phyloP scores from a whole-genome alignment of 371 early-diverging fungal genomes.

The Apophysomyces variabilis region DNA sequence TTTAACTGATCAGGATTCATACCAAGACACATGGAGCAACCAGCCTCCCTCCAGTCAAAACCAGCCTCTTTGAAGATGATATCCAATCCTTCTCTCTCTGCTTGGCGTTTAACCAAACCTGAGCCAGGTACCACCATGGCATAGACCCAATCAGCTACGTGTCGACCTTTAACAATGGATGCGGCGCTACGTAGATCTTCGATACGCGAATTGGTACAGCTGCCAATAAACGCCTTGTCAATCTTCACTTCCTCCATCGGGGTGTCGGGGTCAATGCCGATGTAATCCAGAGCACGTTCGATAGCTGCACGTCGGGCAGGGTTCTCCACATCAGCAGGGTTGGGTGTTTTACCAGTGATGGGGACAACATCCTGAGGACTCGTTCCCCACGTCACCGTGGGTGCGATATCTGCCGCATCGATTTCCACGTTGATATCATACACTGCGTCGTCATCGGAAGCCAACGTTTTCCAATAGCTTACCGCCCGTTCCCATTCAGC shows the following conservation, averaged over 20 bases:
- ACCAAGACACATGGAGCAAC: slow-evolving; percentile 77
- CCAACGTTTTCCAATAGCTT: slow-evolving; percentile 65
- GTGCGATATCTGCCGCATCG: slow-evolving; percentile 61
- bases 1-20: slow-evolving; percentile 77
- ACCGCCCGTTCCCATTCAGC: slow-evolving; percentile 67
- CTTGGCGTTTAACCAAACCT: slow-evolving; percentile 70
- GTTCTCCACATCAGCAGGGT: slow-evolving; percentile 51
- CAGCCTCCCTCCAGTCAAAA: slow-evolving; percentile 77
- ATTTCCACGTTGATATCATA: slow-evolving; percentile 67
- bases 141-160: slow-evolving; percentile 64
- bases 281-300: slow-evolving; percentile 64
- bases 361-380: slow-evolving; percentile 69
- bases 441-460: slow-evolving; percentile 61
- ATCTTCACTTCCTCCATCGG: slow-evolving; percentile 61
- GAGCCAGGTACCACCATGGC: slow-evolving; percentile 79
- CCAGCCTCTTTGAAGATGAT: slow-evolving; percentile 69
- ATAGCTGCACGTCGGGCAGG: slow-evolving; percentile 53
- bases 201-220: slow-evolving; percentile 78
- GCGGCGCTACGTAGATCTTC: slow-evolving; percentile 74
- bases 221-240: slow-evolving; percentile 74
- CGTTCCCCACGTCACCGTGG: slow-evolving; percentile 75
- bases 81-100: slow-evolving; percentile 72
- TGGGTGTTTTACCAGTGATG: slow-evolving; percentile 65
- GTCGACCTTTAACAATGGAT: slow-evolving; percentile 62
- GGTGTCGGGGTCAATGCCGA: slow-evolving; percentile 69